Evolutionary conservation across 2,329 filamentous ascomycete species (phyloP).

Genomic region (Graphilbum ipis-grandicollis): DNA sequence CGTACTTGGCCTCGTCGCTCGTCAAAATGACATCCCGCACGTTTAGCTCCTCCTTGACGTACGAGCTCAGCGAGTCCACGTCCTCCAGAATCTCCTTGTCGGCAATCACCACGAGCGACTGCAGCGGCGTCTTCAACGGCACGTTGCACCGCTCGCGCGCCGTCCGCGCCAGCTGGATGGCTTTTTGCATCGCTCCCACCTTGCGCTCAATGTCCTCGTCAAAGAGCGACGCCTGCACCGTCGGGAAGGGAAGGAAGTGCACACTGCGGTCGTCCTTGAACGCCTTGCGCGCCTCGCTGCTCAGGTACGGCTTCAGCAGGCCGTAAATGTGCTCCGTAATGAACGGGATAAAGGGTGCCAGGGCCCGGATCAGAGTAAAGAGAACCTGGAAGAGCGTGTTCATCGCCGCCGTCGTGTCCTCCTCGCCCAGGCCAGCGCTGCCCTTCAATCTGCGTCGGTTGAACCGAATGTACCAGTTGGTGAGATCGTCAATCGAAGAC

Average conservation of each 20-base stretch:
- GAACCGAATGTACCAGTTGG: conserved; percentile 98
- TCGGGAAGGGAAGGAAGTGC: conserved; percentile 82
- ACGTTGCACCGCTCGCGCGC: conserved; percentile 73
- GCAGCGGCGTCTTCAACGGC: conserved; percentile 78
- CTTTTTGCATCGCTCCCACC: conserved; percentile 81
- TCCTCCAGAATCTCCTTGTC: conserved; percentile 74
- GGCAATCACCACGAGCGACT: conserved; percentile 79
- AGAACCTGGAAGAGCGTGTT: conserved; percentile 91
- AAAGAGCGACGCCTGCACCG: conserved; percentile 76
- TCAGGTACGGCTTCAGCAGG: conserved; percentile 66
- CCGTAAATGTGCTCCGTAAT: conserved; percentile 89
- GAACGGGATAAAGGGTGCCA: conserved; percentile 93
- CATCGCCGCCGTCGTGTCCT: conserved; percentile 77
- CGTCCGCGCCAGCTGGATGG: conserved; percentile 79
- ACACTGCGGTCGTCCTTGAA: conserved; percentile 68
- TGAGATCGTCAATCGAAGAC: conserved; percentile 59
- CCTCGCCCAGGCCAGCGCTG: conserved; percentile 61
- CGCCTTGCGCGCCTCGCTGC: conserved; percentile 37
- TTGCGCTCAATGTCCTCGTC: conserved; percentile 72
- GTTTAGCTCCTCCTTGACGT: conserved; percentile 85
- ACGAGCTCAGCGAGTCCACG: conserved; percentile 67
- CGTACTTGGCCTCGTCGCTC: conserved; percentile 76
- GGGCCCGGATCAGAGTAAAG: conserved; percentile 69
- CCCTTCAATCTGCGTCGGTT: conserved; percentile 85
- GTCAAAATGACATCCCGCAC: conserved; percentile 71